Percentiles rank a stretch among this genome's conserved stretches.
phyloP scores from a whole-genome alignment of 1,139 yeast species.

The Nematodospora anomalae region DNA sequence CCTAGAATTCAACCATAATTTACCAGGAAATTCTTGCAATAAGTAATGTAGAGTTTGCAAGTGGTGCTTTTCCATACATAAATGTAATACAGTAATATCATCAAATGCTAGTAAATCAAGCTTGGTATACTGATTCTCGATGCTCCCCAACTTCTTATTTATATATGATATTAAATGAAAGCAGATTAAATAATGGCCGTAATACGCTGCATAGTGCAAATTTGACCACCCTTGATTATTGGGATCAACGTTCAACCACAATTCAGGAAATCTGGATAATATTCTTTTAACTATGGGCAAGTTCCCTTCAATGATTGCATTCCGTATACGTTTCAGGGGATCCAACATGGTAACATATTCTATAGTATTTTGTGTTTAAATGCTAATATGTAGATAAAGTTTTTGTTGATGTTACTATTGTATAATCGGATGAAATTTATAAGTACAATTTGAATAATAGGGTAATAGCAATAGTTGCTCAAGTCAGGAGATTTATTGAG shows the following conservation, averaged over 20 bases:
- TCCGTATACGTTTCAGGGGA: slow-evolving; percentile 68
- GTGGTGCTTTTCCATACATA: slow-evolving; percentile 64
- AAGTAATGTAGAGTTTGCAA: slow-evolving; percentile 80
- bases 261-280: slow-evolving; percentile 69
- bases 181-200: slow-evolving; percentile 80
- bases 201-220: slow-evolving; percentile 80
- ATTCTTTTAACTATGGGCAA: slow-evolving; percentile 71
- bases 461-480: no score
- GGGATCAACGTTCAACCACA: slow-evolving; percentile 70
- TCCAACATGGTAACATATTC: slow-evolving; percentile 45
- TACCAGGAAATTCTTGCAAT: slow-evolving; percentile 75
- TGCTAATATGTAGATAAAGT: no score
- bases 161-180: slow-evolving; percentile 50
- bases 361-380: no score
- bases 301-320: slow-evolving; percentile 73
- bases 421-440: background rate
- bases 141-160: slow-evolving; percentile 23
- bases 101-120: slow-evolving; percentile 57
- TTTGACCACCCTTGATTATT: slow-evolving; percentile 83
- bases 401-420: background rate
- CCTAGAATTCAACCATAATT: slow-evolving; percentile 53
- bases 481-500: slow-evolving; percentile 2
- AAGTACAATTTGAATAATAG: background rate
- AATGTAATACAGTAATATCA: slow-evolving; percentile 71
- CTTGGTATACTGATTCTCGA: slow-evolving; percentile 19